Evolutionary conservation across 2,329 filamentous ascomycete species (phyloP).

Genomic region (Diaporthe sp.): DNA sequence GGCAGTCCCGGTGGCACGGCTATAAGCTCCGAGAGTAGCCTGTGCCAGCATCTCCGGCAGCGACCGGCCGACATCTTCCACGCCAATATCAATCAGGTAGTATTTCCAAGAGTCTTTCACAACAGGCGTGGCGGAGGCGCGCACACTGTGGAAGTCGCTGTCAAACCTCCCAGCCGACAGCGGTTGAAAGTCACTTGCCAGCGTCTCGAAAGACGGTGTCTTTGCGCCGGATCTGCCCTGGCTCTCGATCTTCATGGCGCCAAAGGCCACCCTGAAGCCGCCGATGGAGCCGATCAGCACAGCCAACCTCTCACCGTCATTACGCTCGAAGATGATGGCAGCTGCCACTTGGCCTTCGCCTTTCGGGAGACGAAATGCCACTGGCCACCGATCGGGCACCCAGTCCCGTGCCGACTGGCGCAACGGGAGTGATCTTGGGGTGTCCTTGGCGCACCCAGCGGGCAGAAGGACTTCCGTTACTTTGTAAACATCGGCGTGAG

Average conservation of each 20-base stretch:
- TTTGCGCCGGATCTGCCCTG: not conserved
- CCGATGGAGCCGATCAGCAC: conserved; percentile 33
- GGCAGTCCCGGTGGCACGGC: conserved; percentile 18
- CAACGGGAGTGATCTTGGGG: not conserved
- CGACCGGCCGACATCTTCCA: conserved; percentile 34
- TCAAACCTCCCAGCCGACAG: conserved; percentile 35
- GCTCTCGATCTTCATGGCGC: not conserved
- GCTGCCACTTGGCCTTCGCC: conserved; percentile 23
- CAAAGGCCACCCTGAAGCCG: conserved; percentile 8
- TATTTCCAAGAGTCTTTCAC: conserved; percentile 35
- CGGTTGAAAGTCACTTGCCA: conserved; percentile 15
- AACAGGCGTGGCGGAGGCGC: conserved; percentile 32
- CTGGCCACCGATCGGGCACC: conserved; percentile 14
- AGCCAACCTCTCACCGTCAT: conserved; percentile 30
- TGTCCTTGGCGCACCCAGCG: not conserved
- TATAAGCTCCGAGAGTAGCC: conserved; percentile 4
- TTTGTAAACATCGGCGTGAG: conserved; percentile 21
- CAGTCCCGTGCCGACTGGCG: conserved; percentile 27
- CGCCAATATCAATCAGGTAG: conserved; percentile 40
- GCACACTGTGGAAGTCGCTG: conserved; percentile 40
- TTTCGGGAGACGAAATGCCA: conserved; percentile 23
- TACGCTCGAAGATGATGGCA: conserved; percentile 9
- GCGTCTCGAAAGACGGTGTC: not conserved
- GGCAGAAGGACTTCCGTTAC: conserved; percentile 11
- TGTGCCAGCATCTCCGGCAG: conserved; percentile 15